Conservation (phyloP, 2,329 filamentous ascomycete genomes). For the Cladosporium velox region DNA sequence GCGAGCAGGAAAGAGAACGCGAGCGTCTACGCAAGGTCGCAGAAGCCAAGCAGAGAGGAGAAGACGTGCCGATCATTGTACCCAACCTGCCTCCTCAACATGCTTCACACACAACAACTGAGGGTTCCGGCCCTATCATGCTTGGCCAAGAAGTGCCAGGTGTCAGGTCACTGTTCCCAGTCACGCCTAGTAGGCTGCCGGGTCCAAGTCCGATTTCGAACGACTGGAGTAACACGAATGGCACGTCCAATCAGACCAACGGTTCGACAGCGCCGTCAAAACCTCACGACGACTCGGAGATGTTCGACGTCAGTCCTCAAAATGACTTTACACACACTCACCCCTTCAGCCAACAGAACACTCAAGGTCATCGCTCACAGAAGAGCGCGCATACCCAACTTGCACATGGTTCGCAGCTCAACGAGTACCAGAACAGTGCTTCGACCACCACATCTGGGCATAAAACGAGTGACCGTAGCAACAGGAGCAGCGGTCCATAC, state of each 20-base stretch:
- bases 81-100: conserved; percentile 44
- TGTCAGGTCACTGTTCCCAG: conserved; percentile 45
- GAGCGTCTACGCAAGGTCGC: conserved; percentile 50
- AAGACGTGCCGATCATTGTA: conserved; percentile 45
- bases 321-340: neutral
- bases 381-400: conserved; percentile 63
- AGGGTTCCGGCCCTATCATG: conserved; percentile 49
- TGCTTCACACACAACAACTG: conserved; percentile 45
- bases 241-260: conserved; percentile 42
- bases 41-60: conserved; percentile 65
- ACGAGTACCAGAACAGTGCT: conserved; percentile 77
- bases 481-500: conserved; percentile 56
- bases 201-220: conserved; percentile 63
- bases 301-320: conserved; percentile 45
- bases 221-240: conserved; percentile 50
- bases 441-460: conserved; percentile 85
- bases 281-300: conserved; percentile 45
- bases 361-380: conserved; percentile 65
- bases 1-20: conserved; percentile 67
- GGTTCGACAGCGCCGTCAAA: conserved; percentile 44
- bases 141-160: conserved; percentile 67
- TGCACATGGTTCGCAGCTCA: conserved; percentile 58
- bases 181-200: conserved; percentile 55
- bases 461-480: conserved; percentile 64
- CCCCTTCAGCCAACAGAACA: conserved; percentile 34